Base-by-base conservation (phyloP, 2,329 filamentous ascomycete species). In the Biscogniauxia mediterranea region DNA sequence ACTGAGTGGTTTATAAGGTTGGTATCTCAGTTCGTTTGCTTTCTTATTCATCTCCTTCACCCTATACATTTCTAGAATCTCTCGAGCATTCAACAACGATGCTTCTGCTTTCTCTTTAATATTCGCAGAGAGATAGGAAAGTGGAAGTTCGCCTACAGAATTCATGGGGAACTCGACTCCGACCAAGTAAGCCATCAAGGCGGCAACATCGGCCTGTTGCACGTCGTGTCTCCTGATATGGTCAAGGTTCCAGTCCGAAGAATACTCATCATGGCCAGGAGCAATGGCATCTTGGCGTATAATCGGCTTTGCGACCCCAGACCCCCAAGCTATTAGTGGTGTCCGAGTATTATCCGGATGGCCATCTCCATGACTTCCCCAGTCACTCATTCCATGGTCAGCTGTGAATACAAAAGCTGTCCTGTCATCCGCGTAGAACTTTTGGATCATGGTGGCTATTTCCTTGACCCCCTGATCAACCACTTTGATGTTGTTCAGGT, bases 301-400 rank as follows among this genome's bases (percentile, higher is more conserved):
- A 55, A 87, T 79, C 0, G 95, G 95, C 65, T 85, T 84, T 2
- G 93, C 92, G 49, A 98, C 86, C 8, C 95, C 95, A 58, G 95
- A 92, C 11, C 95, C 95, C 95, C 95, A 99, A 2, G 85, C 88
- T 67, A 99, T 91, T 32, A 99, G 80, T 0, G 95, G 95, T 0
- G 95, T 99, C 56, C 95, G 86, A 2, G 95, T 99, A 71, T 98
- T 99, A 75, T 99, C 91, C 0, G 95, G 95, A 76, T 99, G 93
- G 7, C 95, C 95, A 75, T 99, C 95, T 46, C 96, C 96, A 74
- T 99, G 96, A 69, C 93, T 98, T n/a, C 96, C 95, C 89, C 91
- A 97, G 76, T 99, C 95, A 72, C 92, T 98, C 95, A 99, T 99
- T 19, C 95, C 95, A 75, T 99, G 95, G 72, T 99, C 95, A 7